Conservation (phyloP, 2,329 filamentous ascomycete genomes). For the Mycosphaerella sp. region DNA sequence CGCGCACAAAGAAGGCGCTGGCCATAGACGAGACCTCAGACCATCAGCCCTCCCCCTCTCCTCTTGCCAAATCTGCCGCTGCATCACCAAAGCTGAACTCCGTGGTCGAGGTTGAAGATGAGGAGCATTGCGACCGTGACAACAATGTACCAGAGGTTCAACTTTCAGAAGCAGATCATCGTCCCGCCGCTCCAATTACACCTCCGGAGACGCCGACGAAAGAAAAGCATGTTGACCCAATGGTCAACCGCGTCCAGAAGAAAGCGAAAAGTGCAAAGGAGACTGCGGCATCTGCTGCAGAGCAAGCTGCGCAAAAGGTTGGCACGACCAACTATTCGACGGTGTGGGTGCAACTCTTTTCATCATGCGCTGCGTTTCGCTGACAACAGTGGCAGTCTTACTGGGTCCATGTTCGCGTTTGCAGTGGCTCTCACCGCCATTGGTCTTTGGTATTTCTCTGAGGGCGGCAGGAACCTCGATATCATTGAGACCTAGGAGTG, state of each 20-base stretch:
- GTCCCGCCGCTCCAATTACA: slow-evolving; percentile 27
- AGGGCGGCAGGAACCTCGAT: slow-evolving; percentile 5
- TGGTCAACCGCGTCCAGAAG: slow-evolving; percentile 7
- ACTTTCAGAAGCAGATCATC: slow-evolving; percentile 10
- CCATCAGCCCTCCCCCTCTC: slow-evolving; percentile 7
- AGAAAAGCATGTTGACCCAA: slow-evolving; percentile 10
- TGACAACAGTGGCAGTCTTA: slow-evolving; percentile 7
- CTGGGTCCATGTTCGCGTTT: slow-evolving; percentile 12
- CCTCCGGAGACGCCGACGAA: slow-evolving; percentile 33
- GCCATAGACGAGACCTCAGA: slow-evolving; percentile 24
- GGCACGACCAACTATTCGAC: slow-evolving; percentile 1
- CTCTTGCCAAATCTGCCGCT: slow-evolving; percentile 7
- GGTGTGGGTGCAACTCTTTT: slow-evolving; percentile 1
- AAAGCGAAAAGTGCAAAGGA: slow-evolving; percentile 12
- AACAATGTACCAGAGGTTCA: slow-evolving; percentile 12
- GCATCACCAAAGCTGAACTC: slow-evolving; percentile 23
- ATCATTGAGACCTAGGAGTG: slow-evolving; percentile 8
- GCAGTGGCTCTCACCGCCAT: slow-evolving; percentile 14
- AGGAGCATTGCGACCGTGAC: slow-evolving; percentile 14
- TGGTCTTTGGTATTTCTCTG: slow-evolving; percentile 12
- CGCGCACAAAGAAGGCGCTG: slow-evolving; percentile 21
- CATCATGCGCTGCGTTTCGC: background rate
- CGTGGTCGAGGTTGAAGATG: slow-evolving; percentile 27
- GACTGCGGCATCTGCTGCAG: slow-evolving; percentile 14
- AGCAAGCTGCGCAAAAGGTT: slow-evolving; percentile 3